phyloP scores from a whole-genome alignment of 805 yeast species.

The Wickerhamiella alocasiicola region DNA sequence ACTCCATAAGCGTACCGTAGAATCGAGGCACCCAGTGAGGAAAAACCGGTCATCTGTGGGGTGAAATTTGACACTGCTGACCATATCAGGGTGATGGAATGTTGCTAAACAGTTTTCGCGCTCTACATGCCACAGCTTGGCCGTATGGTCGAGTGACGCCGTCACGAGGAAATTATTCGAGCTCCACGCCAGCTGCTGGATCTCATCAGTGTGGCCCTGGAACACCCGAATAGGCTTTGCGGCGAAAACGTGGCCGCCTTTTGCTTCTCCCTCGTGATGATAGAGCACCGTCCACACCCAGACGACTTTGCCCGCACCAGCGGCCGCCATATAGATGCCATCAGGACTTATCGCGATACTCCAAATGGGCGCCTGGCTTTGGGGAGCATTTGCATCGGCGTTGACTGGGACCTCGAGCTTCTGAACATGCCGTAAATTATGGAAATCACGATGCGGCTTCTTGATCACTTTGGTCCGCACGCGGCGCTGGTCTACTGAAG shows the following conservation, averaged over 20 bases:
- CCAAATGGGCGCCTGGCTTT: conserved; percentile 7
- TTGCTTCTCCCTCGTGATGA: not conserved
- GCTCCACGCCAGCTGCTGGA: conserved; percentile 78
- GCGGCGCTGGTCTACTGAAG: conserved; percentile 8
- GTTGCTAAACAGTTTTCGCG: conserved; percentile 48
- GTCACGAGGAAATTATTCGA: conserved; percentile 68
- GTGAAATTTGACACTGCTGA: conserved; percentile 67
- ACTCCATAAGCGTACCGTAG: conserved; percentile 68
- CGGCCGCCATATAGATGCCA: conserved; percentile 13
- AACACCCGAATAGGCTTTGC: conserved; percentile 48
- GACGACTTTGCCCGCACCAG: conserved; percentile 8
- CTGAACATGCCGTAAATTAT: conserved; percentile 6
- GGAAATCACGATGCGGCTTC: conserved; percentile 3
- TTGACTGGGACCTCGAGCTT: conserved; percentile 7
- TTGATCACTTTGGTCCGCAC: conserved; percentile 1
- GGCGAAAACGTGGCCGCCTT: conserved; percentile 43
- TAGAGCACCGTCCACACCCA: conserved; percentile 13
- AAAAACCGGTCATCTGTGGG: conserved; percentile 82
- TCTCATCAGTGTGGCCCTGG: conserved; percentile 55
- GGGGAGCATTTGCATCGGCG: not conserved
- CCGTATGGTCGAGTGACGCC: conserved; percentile 77
- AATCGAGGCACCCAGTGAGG: conserved; percentile 68
- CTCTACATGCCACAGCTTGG: conserved; percentile 73
- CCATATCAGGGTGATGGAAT: conserved; percentile 68
- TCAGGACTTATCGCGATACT: conserved; percentile 11